Evolutionary conservation across 2,329 filamentous ascomycete genomes (phyloP).

Genomic region (Colletotrichum sansevieriae): DNA sequence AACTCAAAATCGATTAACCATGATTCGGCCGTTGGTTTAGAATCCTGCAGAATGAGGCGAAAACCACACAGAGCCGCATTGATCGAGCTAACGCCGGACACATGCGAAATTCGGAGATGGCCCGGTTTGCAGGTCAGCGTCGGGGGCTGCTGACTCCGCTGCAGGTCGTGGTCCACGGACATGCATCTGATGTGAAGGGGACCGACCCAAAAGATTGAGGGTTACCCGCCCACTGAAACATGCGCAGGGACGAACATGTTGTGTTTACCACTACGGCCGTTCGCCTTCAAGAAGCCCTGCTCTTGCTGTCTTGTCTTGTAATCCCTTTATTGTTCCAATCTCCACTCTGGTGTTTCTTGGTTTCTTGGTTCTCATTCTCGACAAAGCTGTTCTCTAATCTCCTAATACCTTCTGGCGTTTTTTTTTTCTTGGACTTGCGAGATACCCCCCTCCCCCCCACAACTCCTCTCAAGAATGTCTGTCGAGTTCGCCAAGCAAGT

Average conservation of each 20-base stretch:
- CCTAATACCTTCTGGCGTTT: not conserved
- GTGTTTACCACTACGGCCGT: not conserved
- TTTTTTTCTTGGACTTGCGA: not conserved
- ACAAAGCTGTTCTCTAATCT: too few relatives aligned
- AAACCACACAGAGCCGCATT: slow-evolving; percentile 12
- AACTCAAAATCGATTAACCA: too few relatives aligned
- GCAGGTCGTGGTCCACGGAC: slow-evolving; percentile 4
- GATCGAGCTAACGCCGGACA: not conserved
- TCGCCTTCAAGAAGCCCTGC: not conserved
- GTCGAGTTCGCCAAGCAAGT: not conserved
- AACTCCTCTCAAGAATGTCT: not conserved
- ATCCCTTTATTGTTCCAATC: not conserved
- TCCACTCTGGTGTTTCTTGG: not conserved
- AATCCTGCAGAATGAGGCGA: too few relatives aligned
- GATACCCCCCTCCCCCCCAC: accelerated
- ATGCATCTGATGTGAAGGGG: not conserved
- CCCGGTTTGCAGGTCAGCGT: slow-evolving; percentile 6
- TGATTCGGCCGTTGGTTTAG: too few relatives aligned
- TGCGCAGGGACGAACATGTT: slow-evolving; percentile 13
- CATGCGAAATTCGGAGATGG: not conserved
- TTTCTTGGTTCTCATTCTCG: not conserved
- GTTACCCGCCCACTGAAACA: slow-evolving; percentile 12
- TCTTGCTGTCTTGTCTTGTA: not conserved
- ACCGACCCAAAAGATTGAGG: not conserved
- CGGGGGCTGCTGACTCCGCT: slow-evolving; percentile 15